These are phyloP conservation scores for Cladophialophora immunda DNA, from an alignment of 2,329 filamentous ascomycete species.

Conservation along the genomic window DNA sequence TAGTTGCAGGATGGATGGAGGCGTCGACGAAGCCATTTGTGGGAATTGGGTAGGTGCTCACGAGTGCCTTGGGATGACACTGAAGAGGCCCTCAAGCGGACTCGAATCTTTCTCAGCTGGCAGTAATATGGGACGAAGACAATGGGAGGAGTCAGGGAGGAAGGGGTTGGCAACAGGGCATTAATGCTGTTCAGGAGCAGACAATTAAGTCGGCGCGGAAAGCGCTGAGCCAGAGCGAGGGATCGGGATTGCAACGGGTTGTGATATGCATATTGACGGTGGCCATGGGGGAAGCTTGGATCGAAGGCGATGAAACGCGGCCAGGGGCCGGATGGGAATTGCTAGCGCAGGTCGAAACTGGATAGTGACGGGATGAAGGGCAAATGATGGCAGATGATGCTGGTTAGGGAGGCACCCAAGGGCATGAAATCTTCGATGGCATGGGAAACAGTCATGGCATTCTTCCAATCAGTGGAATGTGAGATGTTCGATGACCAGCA, in stretches of 20 bases:
- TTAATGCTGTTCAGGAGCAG: not conserved
- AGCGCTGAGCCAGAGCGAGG: not conserved
- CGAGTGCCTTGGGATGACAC: not conserved
- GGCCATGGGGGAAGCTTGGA: not conserved
- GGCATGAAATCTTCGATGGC: conserved; percentile 23
- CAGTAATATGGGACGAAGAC: not conserved
- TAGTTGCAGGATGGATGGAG: conserved; percentile 37
- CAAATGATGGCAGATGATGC: not conserved
- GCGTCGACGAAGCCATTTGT: conserved; percentile 21
- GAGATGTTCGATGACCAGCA: conserved; percentile 17
- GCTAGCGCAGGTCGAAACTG: conserved; percentile 4
- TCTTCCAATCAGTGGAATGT: conserved; percentile 15
- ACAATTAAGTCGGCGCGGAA: not conserved
- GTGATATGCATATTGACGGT: conserved; percentile 1
- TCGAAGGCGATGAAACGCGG: conserved; percentile 1
- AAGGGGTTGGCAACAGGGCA: not conserved
- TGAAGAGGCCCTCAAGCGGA: not conserved
- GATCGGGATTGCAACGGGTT: not conserved
- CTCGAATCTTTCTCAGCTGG: not conserved
- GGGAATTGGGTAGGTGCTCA: not conserved
- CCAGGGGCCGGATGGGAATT: conserved; percentile 1
- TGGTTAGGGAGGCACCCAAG: not conserved
- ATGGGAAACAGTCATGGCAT: conserved; percentile 19
- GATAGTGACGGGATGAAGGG: conserved; percentile 10
- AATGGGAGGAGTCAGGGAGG: not conserved